phyloP scores from a whole-genome alignment of 2,329 filamentous ascomycete species.

The Proliferodiscus dingleyae region DNA sequence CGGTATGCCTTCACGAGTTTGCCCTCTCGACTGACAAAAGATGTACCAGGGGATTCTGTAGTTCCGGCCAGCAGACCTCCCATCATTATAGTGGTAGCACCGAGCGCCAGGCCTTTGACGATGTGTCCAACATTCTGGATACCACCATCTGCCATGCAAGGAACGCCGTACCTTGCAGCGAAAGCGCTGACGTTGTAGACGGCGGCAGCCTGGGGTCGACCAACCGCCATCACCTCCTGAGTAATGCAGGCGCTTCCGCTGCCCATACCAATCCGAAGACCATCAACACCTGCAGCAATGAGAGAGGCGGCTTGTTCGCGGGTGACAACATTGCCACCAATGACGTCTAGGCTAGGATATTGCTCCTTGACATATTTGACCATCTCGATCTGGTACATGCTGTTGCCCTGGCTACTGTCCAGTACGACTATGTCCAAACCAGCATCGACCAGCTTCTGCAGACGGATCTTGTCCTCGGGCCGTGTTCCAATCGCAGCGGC shows the following conservation, averaged over 20 bases:
- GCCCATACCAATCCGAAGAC: slow-evolving; percentile 97
- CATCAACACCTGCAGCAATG: slow-evolving; percentile 91
- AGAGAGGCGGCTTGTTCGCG: slow-evolving; percentile 89
- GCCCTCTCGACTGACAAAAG: slow-evolving; percentile 92
- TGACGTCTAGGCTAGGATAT: slow-evolving; percentile 84
- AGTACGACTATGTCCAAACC: slow-evolving; percentile 93
- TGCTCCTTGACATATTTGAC: slow-evolving; percentile 90
- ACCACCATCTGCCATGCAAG: slow-evolving; percentile 95
- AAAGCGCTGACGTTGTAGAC: slow-evolving; percentile 89
- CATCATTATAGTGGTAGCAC: slow-evolving; percentile 98
- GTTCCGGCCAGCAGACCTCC: slow-evolving; percentile 95
- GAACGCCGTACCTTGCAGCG: slow-evolving; percentile 88
- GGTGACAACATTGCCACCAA: slow-evolving; percentile 97
- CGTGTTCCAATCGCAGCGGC: slow-evolving; percentile 94
- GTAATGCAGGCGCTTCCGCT: slow-evolving; percentile 98
- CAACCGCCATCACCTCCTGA: slow-evolving; percentile 99
- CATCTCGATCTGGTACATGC: slow-evolving; percentile 98
- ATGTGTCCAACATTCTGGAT: slow-evolving; percentile 99
- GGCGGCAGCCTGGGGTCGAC: slow-evolving; percentile 88
- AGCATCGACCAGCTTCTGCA: slow-evolving; percentile 85
- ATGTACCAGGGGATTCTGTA: slow-evolving; percentile 94
- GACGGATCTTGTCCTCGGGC: slow-evolving; percentile 82
- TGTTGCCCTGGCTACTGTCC: slow-evolving; percentile 96
- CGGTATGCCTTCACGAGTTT: slow-evolving; percentile 99
- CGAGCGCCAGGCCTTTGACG: slow-evolving; percentile 93